These are phyloP conservation scores for Bolboschoenoplectus hybrid DNA, from an alignment of 202 grass and related monocot genomes.

Conservation along the genomic window DNA sequence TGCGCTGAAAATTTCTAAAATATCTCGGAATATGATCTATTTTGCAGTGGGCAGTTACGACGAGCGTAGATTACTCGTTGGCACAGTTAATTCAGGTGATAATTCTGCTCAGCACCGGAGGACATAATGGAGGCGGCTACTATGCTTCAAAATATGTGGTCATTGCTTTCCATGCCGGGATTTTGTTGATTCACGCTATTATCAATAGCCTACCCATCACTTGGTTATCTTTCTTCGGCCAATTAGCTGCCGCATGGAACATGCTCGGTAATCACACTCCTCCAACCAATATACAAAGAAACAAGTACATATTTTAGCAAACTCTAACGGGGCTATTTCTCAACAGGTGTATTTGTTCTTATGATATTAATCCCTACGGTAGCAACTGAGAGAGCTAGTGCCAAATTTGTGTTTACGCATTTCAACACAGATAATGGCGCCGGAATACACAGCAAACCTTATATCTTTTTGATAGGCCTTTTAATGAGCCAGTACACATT, in stretches of 20 bases:
- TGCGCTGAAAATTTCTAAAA: not conserved
- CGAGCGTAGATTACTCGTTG: conserved; percentile 86
- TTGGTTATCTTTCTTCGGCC: conserved; percentile 83
- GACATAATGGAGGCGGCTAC: conserved; percentile 80
- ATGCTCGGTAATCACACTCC: conserved; percentile 58
- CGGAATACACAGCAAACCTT: conserved; percentile 76
- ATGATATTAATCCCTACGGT: conserved; percentile 90
- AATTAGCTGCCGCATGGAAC: conserved; percentile 87
- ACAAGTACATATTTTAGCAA: not conserved
- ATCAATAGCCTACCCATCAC: conserved; percentile 89
- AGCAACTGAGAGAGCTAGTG: conserved; percentile 82
- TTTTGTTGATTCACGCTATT: conserved; percentile 76
- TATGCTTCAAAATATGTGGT: conserved; percentile 84
- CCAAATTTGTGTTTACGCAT: conserved; percentile 86
- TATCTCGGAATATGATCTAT: conserved; percentile 14
- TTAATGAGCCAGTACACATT: conserved; percentile 96
- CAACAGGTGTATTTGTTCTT: conserved; percentile 73
- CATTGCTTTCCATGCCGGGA: conserved; percentile 75
- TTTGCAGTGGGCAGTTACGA: conserved; percentile 89
- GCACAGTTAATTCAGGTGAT: conserved; percentile 92
- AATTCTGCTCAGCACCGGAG: conserved; percentile 78
- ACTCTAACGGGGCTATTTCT: conserved; percentile 4
- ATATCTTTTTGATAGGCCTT: conserved; percentile 88
- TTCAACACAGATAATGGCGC: conserved; percentile 82
- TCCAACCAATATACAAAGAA: not conserved